phyloP scores from a whole-genome alignment of 352 stramenopile genomes.

The Globisporangium emineosum region DNA sequence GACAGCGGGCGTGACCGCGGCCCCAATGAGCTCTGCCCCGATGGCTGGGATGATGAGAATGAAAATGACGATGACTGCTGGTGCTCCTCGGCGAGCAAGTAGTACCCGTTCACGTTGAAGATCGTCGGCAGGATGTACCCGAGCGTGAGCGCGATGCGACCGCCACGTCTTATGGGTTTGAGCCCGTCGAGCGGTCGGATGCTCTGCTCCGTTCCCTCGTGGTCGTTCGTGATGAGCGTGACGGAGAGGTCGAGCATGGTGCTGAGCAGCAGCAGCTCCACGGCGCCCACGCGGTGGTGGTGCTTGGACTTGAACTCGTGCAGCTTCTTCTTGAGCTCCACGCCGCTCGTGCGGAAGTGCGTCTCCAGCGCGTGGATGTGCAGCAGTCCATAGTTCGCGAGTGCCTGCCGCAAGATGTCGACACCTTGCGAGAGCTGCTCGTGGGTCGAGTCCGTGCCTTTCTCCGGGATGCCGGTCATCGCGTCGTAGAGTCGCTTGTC shows the following conservation, averaged over 20 bases:
- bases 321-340: conserved; percentile 79
- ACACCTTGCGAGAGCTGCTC: conserved; percentile 39
- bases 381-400: conserved; percentile 71
- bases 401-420: conserved; percentile 52
- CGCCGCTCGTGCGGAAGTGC: conserved; percentile 45
- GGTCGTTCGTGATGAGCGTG: conserved; percentile 77
- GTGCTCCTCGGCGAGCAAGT: conserved; percentile 39
- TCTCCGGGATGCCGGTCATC: conserved; percentile 30
- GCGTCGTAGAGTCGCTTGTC: conserved; percentile 67
- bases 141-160: conserved; percentile 50
- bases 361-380: conserved; percentile 51
- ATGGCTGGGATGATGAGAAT: background rate
- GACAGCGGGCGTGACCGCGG: background rate
- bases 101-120: conserved; percentile 64
- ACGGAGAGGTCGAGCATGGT: conserved; percentile 79
- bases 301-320: conserved; percentile 68
- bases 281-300: conserved; percentile 50
- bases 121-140: conserved; percentile 76
- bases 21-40: background rate
- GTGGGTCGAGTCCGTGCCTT: conserved; percentile 17
- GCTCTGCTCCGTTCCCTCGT: conserved; percentile 59
- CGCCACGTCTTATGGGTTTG: conserved; percentile 48
- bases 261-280: conserved; percentile 68
- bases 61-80: background rate
- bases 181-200: conserved; percentile 54